phyloP scores from a whole-genome alignment of 2,329 filamentous ascomycete genomes.

The Bisporella sp. region DNA sequence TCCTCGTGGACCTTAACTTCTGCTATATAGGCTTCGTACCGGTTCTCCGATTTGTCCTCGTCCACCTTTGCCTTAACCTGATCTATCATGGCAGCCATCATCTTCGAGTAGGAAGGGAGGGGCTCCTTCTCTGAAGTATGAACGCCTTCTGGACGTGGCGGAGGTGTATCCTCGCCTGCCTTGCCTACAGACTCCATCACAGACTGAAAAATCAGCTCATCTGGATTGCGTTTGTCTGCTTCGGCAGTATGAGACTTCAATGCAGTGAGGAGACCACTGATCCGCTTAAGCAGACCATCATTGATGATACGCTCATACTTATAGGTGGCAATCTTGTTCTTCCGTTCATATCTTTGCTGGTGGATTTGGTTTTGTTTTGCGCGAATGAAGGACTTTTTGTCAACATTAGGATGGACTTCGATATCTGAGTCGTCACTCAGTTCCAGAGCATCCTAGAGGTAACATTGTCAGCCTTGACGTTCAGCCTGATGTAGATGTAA shows the following conservation, averaged over 20 bases:
- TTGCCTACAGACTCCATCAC: slow-evolving; percentile 76
- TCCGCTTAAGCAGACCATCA: slow-evolving; percentile 78
- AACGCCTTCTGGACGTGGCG: slow-evolving; percentile 70
- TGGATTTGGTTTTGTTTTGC: slow-evolving; percentile 98
- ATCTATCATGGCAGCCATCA: slow-evolving; percentile 96
- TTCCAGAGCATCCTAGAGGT: slow-evolving; percentile 72
- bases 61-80: slow-evolving; percentile 75
- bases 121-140: slow-evolving; percentile 59
- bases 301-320: slow-evolving; percentile 94
- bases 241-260: slow-evolving; percentile 68
- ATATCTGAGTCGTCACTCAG: slow-evolving; percentile 97
- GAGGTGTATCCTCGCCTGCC: slow-evolving; percentile 67
- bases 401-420: slow-evolving; percentile 97
- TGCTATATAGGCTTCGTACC: slow-evolving; percentile 68
- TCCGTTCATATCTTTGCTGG: slow-evolving; percentile 77
- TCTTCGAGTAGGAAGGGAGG: slow-evolving; percentile 83
- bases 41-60: slow-evolving; percentile 61
- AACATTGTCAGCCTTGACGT: slow-evolving; percentile 24
- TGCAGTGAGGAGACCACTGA: slow-evolving; percentile 68
- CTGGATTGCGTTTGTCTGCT: slow-evolving; percentile 57
- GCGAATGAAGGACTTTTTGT: slow-evolving; percentile 96
- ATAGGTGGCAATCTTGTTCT: slow-evolving; percentile 80
- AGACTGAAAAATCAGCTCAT: slow-evolving; percentile 80
- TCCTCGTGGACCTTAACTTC: slow-evolving; percentile 70
- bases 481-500: slow-evolving; percentile 19